Conservation (phyloP, 2,329 filamentous ascomycete species). For the Colletotrichum viniferum region DNA sequence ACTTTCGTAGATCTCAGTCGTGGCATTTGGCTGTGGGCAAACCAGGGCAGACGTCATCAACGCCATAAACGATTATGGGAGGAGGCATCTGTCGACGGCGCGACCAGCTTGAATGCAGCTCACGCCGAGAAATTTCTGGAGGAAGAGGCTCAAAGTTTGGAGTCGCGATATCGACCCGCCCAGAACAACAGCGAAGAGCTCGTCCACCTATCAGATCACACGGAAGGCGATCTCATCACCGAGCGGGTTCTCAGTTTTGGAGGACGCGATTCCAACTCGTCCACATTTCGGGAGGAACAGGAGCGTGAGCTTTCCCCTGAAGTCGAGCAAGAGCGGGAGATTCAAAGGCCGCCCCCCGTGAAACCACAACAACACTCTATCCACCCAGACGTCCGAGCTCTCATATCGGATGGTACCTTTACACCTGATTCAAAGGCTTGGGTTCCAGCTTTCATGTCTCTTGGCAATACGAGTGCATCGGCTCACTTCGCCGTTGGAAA, state of each 20-base stretch:
- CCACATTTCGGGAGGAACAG: constrained; percentile 65
- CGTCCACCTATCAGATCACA: not conserved
- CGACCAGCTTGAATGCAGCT: constrained; percentile 21
- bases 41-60: constrained; percentile 59
- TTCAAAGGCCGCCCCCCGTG: constrained; percentile 50
- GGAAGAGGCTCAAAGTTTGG: constrained; percentile 55
- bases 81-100: not conserved
- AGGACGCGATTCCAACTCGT: constrained; percentile 31
- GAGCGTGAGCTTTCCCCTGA: constrained; percentile 72
- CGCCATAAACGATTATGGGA: constrained; percentile 42
- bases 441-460: constrained; percentile 47
- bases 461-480: constrained; percentile 45
- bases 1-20: constrained; percentile 55
- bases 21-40: constrained; percentile 63
- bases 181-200: not conserved
- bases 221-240: not conserved
- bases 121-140: constrained; percentile 55
- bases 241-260: constrained; percentile 41
- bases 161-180: constrained; percentile 54
- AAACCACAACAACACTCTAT: constrained; percentile 44
- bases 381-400: constrained; percentile 43
- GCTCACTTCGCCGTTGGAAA: constrained; percentile 31
- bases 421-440: constrained; percentile 35
- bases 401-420: constrained; percentile 43
- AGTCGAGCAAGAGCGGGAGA: constrained; percentile 61